Percentiles rank a stretch among this genome's conserved stretches.
phyloP scores from a whole-genome alignment of 2,329 filamentous ascomycete species.

The Fusarium sp. region DNA sequence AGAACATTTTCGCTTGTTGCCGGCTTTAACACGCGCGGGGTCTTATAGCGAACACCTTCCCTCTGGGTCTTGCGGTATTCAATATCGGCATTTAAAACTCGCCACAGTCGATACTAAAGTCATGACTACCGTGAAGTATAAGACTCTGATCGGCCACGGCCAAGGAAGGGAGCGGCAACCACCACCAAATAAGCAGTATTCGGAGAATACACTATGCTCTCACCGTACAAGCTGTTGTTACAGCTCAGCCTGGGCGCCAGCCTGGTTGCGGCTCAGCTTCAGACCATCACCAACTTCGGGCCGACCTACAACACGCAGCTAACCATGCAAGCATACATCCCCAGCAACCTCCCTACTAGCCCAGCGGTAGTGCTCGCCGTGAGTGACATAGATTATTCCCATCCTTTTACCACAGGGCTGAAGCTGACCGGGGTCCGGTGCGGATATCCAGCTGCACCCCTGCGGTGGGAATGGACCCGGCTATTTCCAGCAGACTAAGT shows the following conservation, averaged over 20 bases:
- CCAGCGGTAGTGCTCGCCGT: constrained; percentile 8
- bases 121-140: not conserved
- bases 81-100: constrained; percentile 2
- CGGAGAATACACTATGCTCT: not conserved
- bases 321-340: constrained; percentile 3
- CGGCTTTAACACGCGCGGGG: not conserved
- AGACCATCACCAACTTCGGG: constrained; percentile 16
- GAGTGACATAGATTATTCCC: not conserved
- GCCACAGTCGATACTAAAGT: not conserved
- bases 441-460: not conserved
- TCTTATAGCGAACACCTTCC: not conserved
- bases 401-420: rapidly evolving
- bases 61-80: constrained; percentile 5
- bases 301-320: constrained; percentile 1
- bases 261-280: constrained; percentile 19
- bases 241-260: constrained; percentile 8
- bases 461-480: not conserved
- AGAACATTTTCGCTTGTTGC: not conserved
- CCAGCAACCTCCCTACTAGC: not conserved
- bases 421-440: not conserved
- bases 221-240: not conserved
- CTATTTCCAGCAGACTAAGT: constrained; percentile 10
- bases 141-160: not conserved
- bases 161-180: rapidly evolving
- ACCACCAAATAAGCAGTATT: not conserved